Percentiles rank a stretch among this genome's conserved stretches.
Conservation (phyloP, 441 rosid species). For the Jatropha podagrica region DNA sequence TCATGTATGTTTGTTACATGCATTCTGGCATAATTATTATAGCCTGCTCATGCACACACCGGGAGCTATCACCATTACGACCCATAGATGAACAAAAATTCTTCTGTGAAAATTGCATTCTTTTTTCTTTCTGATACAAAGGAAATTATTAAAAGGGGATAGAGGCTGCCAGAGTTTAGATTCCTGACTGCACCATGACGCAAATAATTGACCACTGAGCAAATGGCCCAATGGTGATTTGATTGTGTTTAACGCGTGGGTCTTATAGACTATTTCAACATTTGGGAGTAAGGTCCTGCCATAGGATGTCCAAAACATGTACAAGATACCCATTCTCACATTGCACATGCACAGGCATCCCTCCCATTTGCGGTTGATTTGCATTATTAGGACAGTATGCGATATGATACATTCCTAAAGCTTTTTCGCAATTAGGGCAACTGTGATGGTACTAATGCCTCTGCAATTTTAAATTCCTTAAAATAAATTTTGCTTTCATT, state of each 20-base stretch:
- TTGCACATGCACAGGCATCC: not conserved
- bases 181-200: too few relatives aligned
- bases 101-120: not conserved
- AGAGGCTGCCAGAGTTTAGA: too few relatives aligned
- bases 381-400: not conserved
- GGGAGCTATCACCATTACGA: not conserved
- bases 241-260: not conserved
- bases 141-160: too few relatives aligned
- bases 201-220: too few relatives aligned
- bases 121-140: too few relatives aligned
- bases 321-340: not conserved
- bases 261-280: not conserved
- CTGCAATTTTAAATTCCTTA: not conserved
- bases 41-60: not conserved
- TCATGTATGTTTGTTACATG: not conserved
- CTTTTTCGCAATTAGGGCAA: not conserved
- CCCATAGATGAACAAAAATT: not conserved
- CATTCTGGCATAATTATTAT: not conserved
- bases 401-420: not conserved
- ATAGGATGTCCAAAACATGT: not conserved
- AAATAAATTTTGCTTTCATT: not conserved
- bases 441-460: not conserved
- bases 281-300: not conserved
- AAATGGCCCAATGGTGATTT: too few relatives aligned
- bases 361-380: not conserved